Evolutionary conservation across 2,329 filamentous ascomycete genomes (phyloP).

Genomic region (Talaromyces rugulosus): DNA sequence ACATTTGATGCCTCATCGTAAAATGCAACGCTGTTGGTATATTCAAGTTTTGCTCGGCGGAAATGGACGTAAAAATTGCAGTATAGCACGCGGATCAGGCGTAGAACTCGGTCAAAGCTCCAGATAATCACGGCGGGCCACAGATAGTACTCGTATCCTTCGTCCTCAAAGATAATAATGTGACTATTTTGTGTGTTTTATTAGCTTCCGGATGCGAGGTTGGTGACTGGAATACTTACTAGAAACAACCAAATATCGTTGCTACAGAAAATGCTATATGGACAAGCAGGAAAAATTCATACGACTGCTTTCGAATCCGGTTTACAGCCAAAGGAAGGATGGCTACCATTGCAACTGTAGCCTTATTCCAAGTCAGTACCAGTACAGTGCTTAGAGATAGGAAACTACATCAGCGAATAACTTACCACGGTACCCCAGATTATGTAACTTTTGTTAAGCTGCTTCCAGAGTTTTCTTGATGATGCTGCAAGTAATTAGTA

Average conservation of each 20-base stretch:
- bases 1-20: slow-evolving; percentile 45
- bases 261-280: slow-evolving; percentile 36
- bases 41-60: slow-evolving; percentile 14
- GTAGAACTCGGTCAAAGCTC: slow-evolving; percentile 44
- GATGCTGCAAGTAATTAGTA: slow-evolving; percentile 1
- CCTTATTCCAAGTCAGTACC: slow-evolving; percentile 13
- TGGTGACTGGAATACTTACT: slow-evolving; percentile 32
- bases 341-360: slow-evolving; percentile 33
- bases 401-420: neutral
- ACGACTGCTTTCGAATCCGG: slow-evolving; percentile 42
- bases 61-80: slow-evolving; percentile 39
- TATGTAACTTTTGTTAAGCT: slow-evolving; percentile 5
- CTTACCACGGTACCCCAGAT: slow-evolving; percentile 21
- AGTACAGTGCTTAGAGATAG: neutral
- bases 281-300: slow-evolving; percentile 37
- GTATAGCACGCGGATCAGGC: slow-evolving; percentile 39
- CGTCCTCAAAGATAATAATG: slow-evolving; percentile 42
- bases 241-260: slow-evolving; percentile 42
- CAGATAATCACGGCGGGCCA: slow-evolving; percentile 49
- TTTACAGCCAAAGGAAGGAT: slow-evolving; percentile 44
- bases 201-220: neutral
- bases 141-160: slow-evolving; percentile 48
- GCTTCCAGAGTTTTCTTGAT: neutral
- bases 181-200: slow-evolving; percentile 31
- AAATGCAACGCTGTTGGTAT: slow-evolving; percentile 35